Evolutionary conservation across 495 filamentous ascomycete species (phyloP), one percentile per base, ranked within the genome.

Genomic region (Podospora bellae-mahoneyi): DNA sequence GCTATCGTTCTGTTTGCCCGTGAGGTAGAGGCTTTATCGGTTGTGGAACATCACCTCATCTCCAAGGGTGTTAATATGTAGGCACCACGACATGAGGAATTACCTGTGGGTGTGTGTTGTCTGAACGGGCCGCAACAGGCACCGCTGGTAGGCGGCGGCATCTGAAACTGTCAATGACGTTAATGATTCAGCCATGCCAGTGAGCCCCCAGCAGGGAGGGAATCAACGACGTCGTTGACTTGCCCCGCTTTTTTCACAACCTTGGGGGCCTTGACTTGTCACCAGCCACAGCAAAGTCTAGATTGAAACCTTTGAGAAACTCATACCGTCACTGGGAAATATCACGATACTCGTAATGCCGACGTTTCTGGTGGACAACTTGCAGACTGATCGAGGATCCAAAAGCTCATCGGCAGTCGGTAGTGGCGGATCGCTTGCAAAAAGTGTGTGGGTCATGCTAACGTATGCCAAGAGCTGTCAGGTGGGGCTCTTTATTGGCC

Each of bases 391-490:
- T 19, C 55, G 23, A 26, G 55, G 23, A 26, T 19, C n/a, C 15
- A 58, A 26, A 58, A 19, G 23, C n/a, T 20, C 30, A 32, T 32
- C 55, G 55, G 23, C n/a, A 58, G 6, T n/a, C n/a, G 55, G 55
- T 5, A 20, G 55, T 19, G 55, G 55, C 26, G 55, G 55, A 26
- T 58, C 55, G 55, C n/a, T 7, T 20, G 55, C 16, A 2, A 58
- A 58, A 32, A 23, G 26, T 61, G 59, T 26, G 26, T 30, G 59
- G 59, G 27, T 61, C 16, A 23, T 30, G 26, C 30, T 34, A 34
- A 61, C 59, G 59, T 61, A 61, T 61, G 59, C 59, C 59, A 61
- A 61, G 59, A 61, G 23, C 59, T 61, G 59, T 61, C 59, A 61
- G 18, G 59, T 61, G 59, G 59, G 27, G 9, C 39, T 30, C 27